These are phyloP conservation scores for Tilletia walkeri DNA, from an alignment of 1,284 basidiomycete genomes.

Conservation along the genomic window DNA sequence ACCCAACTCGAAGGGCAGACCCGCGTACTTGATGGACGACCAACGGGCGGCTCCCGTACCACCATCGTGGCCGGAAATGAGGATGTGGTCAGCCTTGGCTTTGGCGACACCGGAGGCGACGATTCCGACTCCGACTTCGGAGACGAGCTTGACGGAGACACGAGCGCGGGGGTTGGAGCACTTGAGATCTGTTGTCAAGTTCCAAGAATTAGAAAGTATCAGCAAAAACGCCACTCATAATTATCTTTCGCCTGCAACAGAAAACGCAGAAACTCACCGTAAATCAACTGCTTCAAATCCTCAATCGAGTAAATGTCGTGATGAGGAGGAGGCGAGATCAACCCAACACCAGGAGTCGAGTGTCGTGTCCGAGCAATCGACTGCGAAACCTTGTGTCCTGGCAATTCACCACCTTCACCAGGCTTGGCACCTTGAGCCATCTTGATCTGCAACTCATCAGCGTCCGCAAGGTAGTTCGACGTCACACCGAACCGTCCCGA, in stretches of 20 bases:
- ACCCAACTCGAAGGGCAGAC: slow-evolving; percentile 53
- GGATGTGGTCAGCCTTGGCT: slow-evolving; percentile 53
- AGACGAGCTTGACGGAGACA: slow-evolving; percentile 52
- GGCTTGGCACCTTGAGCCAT: slow-evolving; percentile 55
- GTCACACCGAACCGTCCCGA: slow-evolving; percentile 53
- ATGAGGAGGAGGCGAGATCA: slow-evolving; percentile 50
- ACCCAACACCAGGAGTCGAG: slow-evolving; percentile 51
- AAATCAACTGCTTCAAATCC: slow-evolving; percentile 53
- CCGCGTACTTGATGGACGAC: slow-evolving; percentile 53
- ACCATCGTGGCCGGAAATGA: slow-evolving; percentile 52
- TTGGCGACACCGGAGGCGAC: slow-evolving; percentile 53
- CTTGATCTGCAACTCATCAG: slow-evolving; percentile 54
- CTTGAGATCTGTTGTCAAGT: slow-evolving; percentile 36
- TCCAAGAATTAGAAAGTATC: too few species aligned
- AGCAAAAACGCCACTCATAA: too few species aligned
- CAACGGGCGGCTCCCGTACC: slow-evolving; percentile 53
- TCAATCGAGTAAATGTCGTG: slow-evolving; percentile 55
- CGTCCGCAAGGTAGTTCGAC: slow-evolving; percentile 49
- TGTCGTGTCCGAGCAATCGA: slow-evolving; percentile 53
- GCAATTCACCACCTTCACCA: slow-evolving; percentile 53
- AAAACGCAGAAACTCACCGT: slow-evolving; percentile 18
- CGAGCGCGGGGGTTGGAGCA: slow-evolving; percentile 50
- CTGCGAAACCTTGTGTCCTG: slow-evolving; percentile 52
- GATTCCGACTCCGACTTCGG: slow-evolving; percentile 52
- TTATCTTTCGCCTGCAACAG: too few species aligned